phyloP scores from a whole-genome alignment of 2,329 filamentous ascomycete genomes.

The Rugonectria rugulosa region DNA sequence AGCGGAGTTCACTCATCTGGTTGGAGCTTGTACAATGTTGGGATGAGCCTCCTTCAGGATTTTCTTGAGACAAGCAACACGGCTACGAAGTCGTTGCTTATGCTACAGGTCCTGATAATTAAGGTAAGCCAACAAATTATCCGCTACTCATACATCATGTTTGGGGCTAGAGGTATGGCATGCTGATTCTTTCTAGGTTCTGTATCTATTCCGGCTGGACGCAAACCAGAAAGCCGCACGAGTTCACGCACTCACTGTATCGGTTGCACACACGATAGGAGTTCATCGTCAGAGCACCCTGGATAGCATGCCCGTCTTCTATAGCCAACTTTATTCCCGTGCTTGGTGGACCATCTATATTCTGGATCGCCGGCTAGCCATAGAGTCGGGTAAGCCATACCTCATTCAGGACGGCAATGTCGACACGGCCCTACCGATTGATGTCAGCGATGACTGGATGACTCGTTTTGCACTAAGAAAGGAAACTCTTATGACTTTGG shows the following conservation, averaged over 20 bases:
- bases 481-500: not conserved
- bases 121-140: slow-evolving; percentile 26
- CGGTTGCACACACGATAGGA: slow-evolving; percentile 25
- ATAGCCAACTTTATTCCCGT: slow-evolving; percentile 25
- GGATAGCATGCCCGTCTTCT: slow-evolving; percentile 22
- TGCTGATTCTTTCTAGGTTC: slow-evolving; percentile 3
- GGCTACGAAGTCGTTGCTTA: slow-evolving; percentile 24
- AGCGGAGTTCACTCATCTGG: slow-evolving; percentile 27
- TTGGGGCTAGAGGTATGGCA: no score
- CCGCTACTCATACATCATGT: no score
- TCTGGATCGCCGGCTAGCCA: slow-evolving; percentile 25
- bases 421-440: slow-evolving; percentile 21
- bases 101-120: slow-evolving; percentile 23
- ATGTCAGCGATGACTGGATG: slow-evolving; percentile 29
- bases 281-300: slow-evolving; percentile 26
- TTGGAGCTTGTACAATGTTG: slow-evolving; percentile 27
- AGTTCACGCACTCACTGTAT: slow-evolving; percentile 21
- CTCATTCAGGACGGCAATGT: slow-evolving; percentile 29
- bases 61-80: slow-evolving; percentile 25
- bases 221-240: slow-evolving; percentile 26
- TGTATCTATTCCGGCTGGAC: slow-evolving; percentile 29
- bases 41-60: slow-evolving; percentile 21
- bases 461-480: not conserved
- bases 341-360: slow-evolving; percentile 27
- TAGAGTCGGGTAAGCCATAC: slow-evolving; percentile 27